A percentile compares a stretch with the other conserved stretches of the same genome.
phyloP scores from a whole-genome alignment of 345 rosid genomes.

The Laguncularia racemosa region DNA sequence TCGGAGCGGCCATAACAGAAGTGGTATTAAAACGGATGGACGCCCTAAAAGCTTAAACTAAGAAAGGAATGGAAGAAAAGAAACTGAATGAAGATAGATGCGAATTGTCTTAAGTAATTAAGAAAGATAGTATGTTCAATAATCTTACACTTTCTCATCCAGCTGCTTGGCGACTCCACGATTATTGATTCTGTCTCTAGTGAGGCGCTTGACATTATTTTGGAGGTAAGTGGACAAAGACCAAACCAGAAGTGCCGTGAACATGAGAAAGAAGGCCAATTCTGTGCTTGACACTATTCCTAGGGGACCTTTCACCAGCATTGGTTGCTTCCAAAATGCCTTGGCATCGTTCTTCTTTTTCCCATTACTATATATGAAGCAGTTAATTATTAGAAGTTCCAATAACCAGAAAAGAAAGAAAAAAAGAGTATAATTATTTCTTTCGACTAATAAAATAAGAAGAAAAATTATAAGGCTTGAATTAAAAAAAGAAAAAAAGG shows the following conservation, averaged over 20 bases:
- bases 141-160: constrained; percentile 37
- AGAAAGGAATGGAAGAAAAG: no score
- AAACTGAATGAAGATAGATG: no score
- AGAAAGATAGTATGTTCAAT: neutral
- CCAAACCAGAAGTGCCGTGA: constrained; percentile 66
- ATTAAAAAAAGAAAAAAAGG: neutral
- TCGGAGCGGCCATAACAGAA: no score
- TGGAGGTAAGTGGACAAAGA: constrained; percentile 34
- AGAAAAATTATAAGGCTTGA: no score
- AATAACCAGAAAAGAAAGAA: neutral
- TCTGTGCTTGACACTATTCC: constrained; percentile 74
- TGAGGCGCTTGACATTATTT: constrained; percentile 19
- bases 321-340: constrained; percentile 37
- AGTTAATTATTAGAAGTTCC: no score
- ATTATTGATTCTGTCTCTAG: constrained; percentile 6
- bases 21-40: no score
- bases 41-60: no score
- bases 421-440: no score
- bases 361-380: constrained; percentile 10
- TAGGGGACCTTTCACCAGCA: constrained; percentile 68
- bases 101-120: no score
- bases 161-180: constrained; percentile 24
- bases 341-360: neutral
- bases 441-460: no score
- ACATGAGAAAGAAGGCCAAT: constrained; percentile 54